Evolutionary conservation across 1,284 basidiomycete species (phyloP).

Genomic region (Ustilago lituana): DNA sequence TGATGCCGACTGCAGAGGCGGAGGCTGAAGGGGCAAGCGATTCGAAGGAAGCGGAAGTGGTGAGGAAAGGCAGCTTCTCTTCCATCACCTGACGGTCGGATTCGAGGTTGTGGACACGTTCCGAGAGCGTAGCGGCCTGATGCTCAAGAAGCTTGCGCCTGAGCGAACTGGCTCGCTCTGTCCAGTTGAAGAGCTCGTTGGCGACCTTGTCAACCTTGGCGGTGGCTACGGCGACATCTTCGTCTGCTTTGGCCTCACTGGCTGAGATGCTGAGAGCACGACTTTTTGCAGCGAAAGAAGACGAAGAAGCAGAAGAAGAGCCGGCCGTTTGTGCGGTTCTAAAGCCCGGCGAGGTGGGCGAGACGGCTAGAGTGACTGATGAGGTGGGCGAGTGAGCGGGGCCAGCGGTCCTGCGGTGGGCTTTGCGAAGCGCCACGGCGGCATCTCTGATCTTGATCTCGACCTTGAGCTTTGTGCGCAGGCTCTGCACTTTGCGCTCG

Average conservation of each 20-base stretch:
- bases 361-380: slow-evolving; percentile 12
- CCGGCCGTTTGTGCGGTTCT: not conserved
- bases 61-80: slow-evolving; percentile 35
- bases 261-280: slow-evolving; percentile 39
- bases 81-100: slow-evolving; percentile 36
- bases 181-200: slow-evolving; percentile 46
- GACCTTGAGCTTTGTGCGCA: slow-evolving; percentile 55
- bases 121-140: slow-evolving; percentile 50
- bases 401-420: slow-evolving; percentile 42
- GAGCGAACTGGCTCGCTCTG: slow-evolving; percentile 36
- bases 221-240: slow-evolving; percentile 41
- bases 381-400: slow-evolving; percentile 25
- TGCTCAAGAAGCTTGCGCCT: slow-evolving; percentile 53
- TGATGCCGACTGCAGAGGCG: slow-evolving; percentile 30
- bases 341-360: slow-evolving; percentile 25
- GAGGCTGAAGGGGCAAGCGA: slow-evolving; percentile 44
- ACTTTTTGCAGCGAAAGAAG: slow-evolving; percentile 27
- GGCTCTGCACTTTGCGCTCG: slow-evolving; percentile 35
- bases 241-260: slow-evolving; percentile 51
- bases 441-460: slow-evolving; percentile 56
- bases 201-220: slow-evolving; percentile 53
- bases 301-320: slow-evolving; percentile 10
- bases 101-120: slow-evolving; percentile 48
- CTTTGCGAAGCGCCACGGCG: slow-evolving; percentile 54
- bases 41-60: slow-evolving; percentile 35